Evolutionary conservation across 2,329 filamentous ascomycete genomes (phyloP).

Genomic region (Lomentospora prolificans): DNA sequence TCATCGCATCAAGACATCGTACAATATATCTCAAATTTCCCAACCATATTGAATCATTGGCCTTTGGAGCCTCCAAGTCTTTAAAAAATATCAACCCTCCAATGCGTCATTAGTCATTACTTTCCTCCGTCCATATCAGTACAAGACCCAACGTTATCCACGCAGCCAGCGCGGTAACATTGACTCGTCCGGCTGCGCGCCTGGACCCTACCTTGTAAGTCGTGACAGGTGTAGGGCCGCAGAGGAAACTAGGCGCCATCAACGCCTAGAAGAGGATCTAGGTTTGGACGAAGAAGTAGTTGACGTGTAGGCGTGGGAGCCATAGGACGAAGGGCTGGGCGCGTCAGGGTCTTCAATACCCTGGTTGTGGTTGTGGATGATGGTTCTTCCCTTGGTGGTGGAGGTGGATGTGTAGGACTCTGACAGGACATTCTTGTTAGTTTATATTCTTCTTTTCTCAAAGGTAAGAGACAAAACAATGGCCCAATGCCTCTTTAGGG

Average conservation of each 20-base stretch:
- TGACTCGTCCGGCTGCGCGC: no score
- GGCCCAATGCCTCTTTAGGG: no score
- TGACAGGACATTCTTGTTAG: slow-evolving; percentile 15
- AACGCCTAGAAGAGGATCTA: background rate
- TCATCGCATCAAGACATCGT: no score
- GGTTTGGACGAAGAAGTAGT: slow-evolving; percentile 11
- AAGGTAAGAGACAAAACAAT: background rate
- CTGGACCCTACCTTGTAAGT: background rate
- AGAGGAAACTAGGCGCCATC: background rate
- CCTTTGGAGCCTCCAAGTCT: no score
- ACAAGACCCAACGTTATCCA: background rate
- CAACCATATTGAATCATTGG: no score
- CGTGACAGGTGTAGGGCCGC: background rate
- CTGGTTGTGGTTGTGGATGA: slow-evolving; percentile 24
- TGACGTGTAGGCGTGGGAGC: slow-evolving; percentile 12
- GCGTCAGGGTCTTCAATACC: slow-evolving; percentile 19
- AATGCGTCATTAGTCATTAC: background rate
- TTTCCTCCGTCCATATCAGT: background rate
- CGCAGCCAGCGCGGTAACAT: no score
- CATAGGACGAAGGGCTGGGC: slow-evolving; percentile 20
- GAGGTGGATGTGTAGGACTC: slow-evolving; percentile 18
- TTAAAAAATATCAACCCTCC: background rate
- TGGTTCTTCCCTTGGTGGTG: slow-evolving; percentile 15
- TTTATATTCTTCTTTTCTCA: background rate
- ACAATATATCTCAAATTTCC: no score